These are phyloP conservation scores for Chaetomidium leptoderma DNA, from an alignment of 495 filamentous ascomycete genomes.

Conservation along the genomic window DNA sequence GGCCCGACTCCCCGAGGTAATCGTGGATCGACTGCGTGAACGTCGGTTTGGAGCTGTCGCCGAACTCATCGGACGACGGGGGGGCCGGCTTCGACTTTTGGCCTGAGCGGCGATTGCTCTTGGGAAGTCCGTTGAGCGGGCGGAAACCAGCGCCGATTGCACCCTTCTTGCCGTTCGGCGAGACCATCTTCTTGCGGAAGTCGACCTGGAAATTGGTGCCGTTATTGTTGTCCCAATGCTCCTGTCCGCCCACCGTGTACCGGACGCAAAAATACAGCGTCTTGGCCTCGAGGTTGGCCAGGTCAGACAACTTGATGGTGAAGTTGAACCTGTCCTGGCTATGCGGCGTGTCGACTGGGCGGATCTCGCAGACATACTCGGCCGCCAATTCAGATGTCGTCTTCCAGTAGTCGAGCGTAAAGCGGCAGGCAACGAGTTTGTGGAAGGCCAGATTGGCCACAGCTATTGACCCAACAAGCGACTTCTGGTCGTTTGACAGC, in stretches of 20 bases:
- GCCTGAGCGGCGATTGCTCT: slow-evolving; percentile 62
- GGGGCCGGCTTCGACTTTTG: slow-evolving; percentile 60
- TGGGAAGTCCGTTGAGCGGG: slow-evolving; percentile 59
- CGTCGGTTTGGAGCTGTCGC: slow-evolving; percentile 50
- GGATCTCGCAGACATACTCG: slow-evolving; percentile 77
- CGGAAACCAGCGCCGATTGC: slow-evolving; percentile 51
- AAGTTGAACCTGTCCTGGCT: slow-evolving; percentile 88
- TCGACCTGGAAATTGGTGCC: slow-evolving; percentile 85
- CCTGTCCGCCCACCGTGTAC: slow-evolving; percentile 78
- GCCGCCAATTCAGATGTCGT: slow-evolving; percentile 91
- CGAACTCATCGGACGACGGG: slow-evolving; percentile 66
- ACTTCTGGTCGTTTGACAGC: slow-evolving; percentile 81
- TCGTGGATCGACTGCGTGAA: slow-evolving; percentile 55
- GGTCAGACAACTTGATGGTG: slow-evolving; percentile 86
- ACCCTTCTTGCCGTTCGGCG: slow-evolving; percentile 52
- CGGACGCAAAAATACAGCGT: slow-evolving; percentile 88
- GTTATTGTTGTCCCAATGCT: slow-evolving; percentile 94
- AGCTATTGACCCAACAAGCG: slow-evolving; percentile 72
- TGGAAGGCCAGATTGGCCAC: slow-evolving; percentile 89
- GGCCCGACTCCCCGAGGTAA: slow-evolving; percentile 49
- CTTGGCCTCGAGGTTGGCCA: slow-evolving; percentile 83
- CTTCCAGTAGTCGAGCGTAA: slow-evolving; percentile 97
- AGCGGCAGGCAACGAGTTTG: slow-evolving; percentile 81
- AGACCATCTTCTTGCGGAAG: slow-evolving; percentile 70
- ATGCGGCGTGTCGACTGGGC: slow-evolving; percentile 58